phyloP scores from a whole-genome alignment of 768 basidiomycete species.

The Collybiopsis confluens region DNA sequence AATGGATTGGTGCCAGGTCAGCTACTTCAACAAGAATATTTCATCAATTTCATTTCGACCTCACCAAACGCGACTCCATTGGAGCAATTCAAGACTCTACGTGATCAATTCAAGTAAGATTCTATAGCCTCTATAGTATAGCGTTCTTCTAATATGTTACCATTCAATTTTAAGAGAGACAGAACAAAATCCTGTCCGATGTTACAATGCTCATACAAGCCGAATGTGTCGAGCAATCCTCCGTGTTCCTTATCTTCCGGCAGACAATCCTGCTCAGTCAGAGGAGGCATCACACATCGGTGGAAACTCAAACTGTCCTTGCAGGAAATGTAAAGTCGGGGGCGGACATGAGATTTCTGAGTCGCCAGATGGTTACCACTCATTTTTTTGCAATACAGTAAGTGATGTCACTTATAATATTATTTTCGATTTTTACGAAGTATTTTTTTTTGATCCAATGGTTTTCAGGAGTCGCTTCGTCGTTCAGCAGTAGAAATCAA shows the following conservation, averaged over 20 bases:
- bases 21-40: slow-evolving; percentile 31
- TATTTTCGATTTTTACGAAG: slow-evolving; percentile 2
- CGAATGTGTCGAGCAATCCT: slow-evolving; percentile 14
- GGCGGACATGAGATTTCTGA: slow-evolving; percentile 28
- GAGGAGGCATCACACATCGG: slow-evolving; percentile 36
- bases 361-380: slow-evolving; percentile 27
- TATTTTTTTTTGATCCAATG: not conserved
- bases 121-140: too few relatives aligned
- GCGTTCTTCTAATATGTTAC: too few relatives aligned
- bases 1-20: slow-evolving; percentile 30
- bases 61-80: slow-evolving; percentile 30
- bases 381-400: too few relatives aligned
- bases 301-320: slow-evolving; percentile 33
- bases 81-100: slow-evolving; percentile 33
- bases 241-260: slow-evolving; percentile 23
- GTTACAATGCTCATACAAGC: slow-evolving; percentile 21
- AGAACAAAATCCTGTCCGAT: slow-evolving; percentile 24
- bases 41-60: slow-evolving; percentile 34
- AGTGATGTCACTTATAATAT: too few relatives aligned
- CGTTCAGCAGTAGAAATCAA: slow-evolving; percentile 16
- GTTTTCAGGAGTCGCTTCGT: slow-evolving; percentile 17
- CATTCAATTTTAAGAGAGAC: slow-evolving; percentile 21
- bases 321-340: slow-evolving; percentile 33
- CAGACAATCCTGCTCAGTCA: slow-evolving; percentile 37
- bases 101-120: not conserved